A percentile compares a stretch with the other conserved stretches of the same genome.
phyloP scores from a whole-genome alignment of 2,329 filamentous ascomycete species.

The Dichotomopilus funicola region DNA sequence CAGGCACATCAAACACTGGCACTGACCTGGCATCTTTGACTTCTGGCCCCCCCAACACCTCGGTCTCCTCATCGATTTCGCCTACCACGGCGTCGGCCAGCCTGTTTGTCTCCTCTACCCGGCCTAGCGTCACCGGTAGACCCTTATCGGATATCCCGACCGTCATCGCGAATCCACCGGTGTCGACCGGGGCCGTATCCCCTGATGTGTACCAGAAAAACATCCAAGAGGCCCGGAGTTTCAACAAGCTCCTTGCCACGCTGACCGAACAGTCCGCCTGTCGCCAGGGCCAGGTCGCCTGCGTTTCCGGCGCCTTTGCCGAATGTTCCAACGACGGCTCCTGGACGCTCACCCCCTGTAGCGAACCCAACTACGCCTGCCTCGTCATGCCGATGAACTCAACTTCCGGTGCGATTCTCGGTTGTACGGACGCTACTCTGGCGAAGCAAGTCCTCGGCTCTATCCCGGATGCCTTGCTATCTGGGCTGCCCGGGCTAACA shows the following conservation, averaged over 20 bases:
- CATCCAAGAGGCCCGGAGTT: constrained; percentile 37
- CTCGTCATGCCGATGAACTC: constrained; percentile 49
- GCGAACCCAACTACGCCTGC: constrained; percentile 33
- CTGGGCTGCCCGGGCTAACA: neutral
- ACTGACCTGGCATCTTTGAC: neutral
- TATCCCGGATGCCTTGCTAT: constrained; percentile 7
- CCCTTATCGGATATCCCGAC: constrained; percentile 39
- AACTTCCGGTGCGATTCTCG: constrained; percentile 41
- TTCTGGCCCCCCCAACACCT: neutral
- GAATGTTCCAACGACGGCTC: constrained; percentile 36
- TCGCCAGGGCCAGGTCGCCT: constrained; percentile 41
- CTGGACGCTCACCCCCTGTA: constrained; percentile 38
- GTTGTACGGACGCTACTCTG: constrained; percentile 37
- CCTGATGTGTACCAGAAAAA: constrained; percentile 39
- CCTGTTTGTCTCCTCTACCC: constrained; percentile 6
- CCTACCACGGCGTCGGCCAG: no score
- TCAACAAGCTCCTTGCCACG: constrained; percentile 42
- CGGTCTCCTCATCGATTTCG: neutral
- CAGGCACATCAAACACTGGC: neutral
- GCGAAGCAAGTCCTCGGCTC: constrained; percentile 39
- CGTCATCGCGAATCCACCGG: constrained; percentile 26
- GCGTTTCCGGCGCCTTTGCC: constrained; percentile 45
- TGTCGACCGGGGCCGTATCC: constrained; percentile 35
- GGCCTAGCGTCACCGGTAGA: constrained; percentile 31
- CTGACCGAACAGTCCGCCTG: constrained; percentile 44